A percentile compares a stretch with the other conserved stretches of the same genome.
These are phyloP conservation scores for Hymenoscyphus occultus DNA, from an alignment of 2,329 filamentous ascomycete species.

Conservation along the genomic window DNA sequence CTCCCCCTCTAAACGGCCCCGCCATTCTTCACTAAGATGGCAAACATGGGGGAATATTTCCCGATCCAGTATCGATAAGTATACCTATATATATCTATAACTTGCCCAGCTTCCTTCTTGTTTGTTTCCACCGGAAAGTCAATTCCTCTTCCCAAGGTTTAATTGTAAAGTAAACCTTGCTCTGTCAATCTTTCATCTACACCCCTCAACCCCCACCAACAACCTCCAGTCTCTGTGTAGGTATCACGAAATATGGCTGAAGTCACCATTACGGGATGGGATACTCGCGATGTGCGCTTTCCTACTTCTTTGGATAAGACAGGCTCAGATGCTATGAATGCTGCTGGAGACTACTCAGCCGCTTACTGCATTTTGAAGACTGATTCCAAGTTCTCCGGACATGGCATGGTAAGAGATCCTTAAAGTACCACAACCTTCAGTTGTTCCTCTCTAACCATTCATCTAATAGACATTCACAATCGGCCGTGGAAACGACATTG, in stretches of 20 bases:
- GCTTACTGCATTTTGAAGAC: constrained; percentile 93
- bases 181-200: neutral
- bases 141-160: neutral
- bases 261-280: constrained; percentile 70
- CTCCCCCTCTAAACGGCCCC: constrained; percentile 6
- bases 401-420: constrained; percentile 64
- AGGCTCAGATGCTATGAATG: constrained; percentile 97
- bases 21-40: constrained; percentile 12
- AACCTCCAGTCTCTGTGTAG: neutral
- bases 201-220: neutral
- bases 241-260: constrained; percentile 44
- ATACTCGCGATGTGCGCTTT: constrained; percentile 72
- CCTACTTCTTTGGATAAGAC: constrained; percentile 94
- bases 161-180: neutral
- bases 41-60: constrained; percentile 6
- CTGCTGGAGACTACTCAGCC: constrained; percentile 85
- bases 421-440: neutral
- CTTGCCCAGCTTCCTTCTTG: neutral
- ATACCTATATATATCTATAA: neutral
- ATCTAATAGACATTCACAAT: constrained; percentile 69
- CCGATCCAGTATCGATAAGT: neutral
- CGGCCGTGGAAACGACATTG: constrained; percentile 87
- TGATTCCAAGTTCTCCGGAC: constrained; percentile 66
- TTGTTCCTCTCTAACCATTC: neutral
- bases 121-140: neutral